A percentile compares a stretch with the other conserved stretches of the same genome.
Conservation (phyloP, 345 rosid genomes). For the Citrus maxima region DNA sequence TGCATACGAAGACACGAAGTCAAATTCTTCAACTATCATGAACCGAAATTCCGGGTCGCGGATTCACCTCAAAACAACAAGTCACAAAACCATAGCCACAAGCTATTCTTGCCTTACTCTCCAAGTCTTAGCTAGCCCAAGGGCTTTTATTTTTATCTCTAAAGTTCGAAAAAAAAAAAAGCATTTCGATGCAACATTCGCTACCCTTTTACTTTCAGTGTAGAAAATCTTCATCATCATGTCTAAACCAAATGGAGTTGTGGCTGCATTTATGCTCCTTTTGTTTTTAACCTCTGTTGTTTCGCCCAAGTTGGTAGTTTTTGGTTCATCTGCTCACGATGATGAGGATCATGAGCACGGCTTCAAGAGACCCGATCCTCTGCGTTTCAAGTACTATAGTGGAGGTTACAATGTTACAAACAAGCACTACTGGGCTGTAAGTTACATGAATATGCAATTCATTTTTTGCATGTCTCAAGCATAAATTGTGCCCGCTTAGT, state of each 20-base stretch:
- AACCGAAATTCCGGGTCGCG: slow-evolving; percentile 20
- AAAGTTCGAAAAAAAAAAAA: background rate
- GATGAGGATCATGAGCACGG: slow-evolving; percentile 14
- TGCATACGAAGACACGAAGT: too few species aligned
- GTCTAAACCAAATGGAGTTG: slow-evolving; percentile 25
- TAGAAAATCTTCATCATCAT: background rate
- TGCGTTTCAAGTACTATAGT: slow-evolving; percentile 40
- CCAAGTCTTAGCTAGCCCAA: slow-evolving; percentile 35
- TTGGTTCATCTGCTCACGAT: slow-evolving; percentile 22
- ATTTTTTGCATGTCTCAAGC: too few species aligned
- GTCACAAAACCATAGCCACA: slow-evolving; percentile 37
- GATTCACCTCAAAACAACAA: slow-evolving; percentile 10
- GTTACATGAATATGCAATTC: slow-evolving; percentile 4
- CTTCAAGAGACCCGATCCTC: slow-evolving; percentile 58
- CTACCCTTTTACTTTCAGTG: background rate
- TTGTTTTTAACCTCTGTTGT: slow-evolving; percentile 34
- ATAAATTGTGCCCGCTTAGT: too few species aligned
- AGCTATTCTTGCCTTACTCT: slow-evolving; percentile 63
- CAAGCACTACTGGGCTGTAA: slow-evolving; percentile 76
- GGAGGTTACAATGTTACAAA: slow-evolving; percentile 50
- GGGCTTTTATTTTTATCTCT: background rate
- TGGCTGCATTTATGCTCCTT: slow-evolving; percentile 26
- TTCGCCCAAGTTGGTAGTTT: slow-evolving; percentile 14
- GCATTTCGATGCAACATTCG: slow-evolving; percentile 2
- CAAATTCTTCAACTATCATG: background rate